A percentile compares a stretch with the other conserved stretches of the same genome.
These are phyloP conservation scores for Candida pseudofarinosa DNA, from an alignment of 805 yeast genomes.

Conservation along the genomic window DNA sequence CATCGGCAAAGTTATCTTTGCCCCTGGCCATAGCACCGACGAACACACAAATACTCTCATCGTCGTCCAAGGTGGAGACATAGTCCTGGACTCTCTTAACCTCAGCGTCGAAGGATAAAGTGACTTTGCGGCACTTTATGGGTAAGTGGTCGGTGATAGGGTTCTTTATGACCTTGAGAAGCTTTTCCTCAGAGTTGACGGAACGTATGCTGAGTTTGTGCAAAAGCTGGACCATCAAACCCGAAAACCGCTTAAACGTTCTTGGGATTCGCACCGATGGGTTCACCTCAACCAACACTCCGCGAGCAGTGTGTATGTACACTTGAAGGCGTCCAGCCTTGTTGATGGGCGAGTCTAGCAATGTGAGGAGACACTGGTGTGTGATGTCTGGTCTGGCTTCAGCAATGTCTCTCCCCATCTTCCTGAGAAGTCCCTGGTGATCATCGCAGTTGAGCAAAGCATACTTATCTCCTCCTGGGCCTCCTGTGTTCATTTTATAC, in stretches of 20 bases:
- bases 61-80: constrained; percentile 71
- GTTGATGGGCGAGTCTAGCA: constrained; percentile 95
- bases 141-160: constrained; percentile 97
- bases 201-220: constrained; percentile 91
- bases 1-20: constrained; percentile 95
- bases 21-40: constrained; percentile 99
- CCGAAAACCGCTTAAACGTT: constrained; percentile 96
- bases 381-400: constrained; percentile 99
- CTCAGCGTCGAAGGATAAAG: constrained; percentile 88
- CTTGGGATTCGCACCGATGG: constrained; percentile 97
- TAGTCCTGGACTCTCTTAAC: constrained; percentile 86
- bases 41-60: constrained; percentile 94
- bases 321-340: constrained; percentile 97
- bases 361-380: constrained; percentile 91
- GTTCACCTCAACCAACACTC: constrained; percentile 91
- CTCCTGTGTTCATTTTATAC: constrained; percentile 78
- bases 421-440: constrained; percentile 91
- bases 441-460: constrained; percentile 96
- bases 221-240: constrained; percentile 93
- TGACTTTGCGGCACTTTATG: constrained; percentile 89
- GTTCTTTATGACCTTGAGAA: constrained; percentile 90
- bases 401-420: constrained; percentile 95
- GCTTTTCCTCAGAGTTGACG: constrained; percentile 91
- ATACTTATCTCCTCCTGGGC: constrained; percentile 80
- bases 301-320: constrained; percentile 91